Conservation (phyloP, 768 basidiomycete genomes). For the Leccinum olivaceopallidum region DNA sequence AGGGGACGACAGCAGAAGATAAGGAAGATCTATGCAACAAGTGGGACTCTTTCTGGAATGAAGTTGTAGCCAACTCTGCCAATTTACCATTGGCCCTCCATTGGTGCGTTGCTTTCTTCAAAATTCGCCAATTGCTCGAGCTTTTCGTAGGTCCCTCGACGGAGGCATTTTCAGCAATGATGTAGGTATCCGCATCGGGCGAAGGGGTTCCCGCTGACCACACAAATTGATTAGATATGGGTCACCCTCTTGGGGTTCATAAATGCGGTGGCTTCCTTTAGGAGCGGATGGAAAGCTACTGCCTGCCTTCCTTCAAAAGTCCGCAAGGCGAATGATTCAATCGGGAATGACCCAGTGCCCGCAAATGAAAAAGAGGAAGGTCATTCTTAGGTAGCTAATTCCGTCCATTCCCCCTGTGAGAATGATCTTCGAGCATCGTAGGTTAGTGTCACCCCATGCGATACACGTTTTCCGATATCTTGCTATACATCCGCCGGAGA, state of each 20-base stretch:
- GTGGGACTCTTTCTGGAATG: constrained; percentile 71
- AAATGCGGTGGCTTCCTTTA: constrained; percentile 61
- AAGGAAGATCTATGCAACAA: constrained; percentile 55
- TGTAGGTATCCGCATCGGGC: constrained; percentile 37
- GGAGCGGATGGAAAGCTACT: constrained; percentile 73
- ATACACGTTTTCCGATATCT: not conserved
- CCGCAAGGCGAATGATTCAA: not conserved
- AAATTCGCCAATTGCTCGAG: constrained; percentile 1
- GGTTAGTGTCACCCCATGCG: not conserved
- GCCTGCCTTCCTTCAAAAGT: constrained; percentile 30
- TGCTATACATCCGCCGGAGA: not conserved
- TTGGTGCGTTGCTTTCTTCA: constrained; percentile 51
- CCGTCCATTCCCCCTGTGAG: not conserved
- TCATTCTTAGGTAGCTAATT: constrained; percentile 10
- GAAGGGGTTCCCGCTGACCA: constrained; percentile 5
- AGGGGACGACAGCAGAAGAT: constrained; percentile 51
- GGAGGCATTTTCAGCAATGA: constrained; percentile 67
- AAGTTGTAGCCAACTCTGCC: constrained; percentile 67
- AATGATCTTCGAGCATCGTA: not conserved
- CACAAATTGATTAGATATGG: constrained; percentile 34
- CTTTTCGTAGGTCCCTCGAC: constrained; percentile 57
- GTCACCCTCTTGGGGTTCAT: constrained; percentile 42
- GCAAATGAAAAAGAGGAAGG: constrained; percentile 15
- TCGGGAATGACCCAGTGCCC: constrained; percentile 5
- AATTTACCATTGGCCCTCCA: constrained; percentile 85